Percentiles rank a stretch among this genome's conserved stretches.
phyloP scores from a whole-genome alignment of 176 grass and related monocot genomes.

The Oryza longistaminata region DNA sequence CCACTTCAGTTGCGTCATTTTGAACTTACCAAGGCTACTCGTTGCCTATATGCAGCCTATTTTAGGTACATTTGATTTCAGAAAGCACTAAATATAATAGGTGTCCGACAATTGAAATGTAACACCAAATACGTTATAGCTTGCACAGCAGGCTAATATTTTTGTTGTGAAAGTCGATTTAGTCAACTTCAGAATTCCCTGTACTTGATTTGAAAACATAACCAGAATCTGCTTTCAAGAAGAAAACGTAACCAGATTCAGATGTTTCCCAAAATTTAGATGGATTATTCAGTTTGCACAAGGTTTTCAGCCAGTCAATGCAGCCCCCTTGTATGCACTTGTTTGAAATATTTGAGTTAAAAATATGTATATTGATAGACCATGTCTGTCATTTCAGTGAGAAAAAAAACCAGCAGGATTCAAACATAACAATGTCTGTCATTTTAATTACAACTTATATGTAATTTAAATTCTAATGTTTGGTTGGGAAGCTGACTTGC shows the following conservation, averaged over 20 bases:
- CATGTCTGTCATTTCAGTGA: neutral
- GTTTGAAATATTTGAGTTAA: too few species aligned
- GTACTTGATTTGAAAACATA: neutral
- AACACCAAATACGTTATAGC: neutral
- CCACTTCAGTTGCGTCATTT: neutral
- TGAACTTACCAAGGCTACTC: neutral
- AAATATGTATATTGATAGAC: neutral
- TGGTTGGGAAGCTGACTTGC: neutral
- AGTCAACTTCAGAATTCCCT: neutral
- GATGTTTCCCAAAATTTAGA: neutral
- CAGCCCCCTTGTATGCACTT: neutral
- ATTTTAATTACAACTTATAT: too few species aligned
- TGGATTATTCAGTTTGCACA: neutral
- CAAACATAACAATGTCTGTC: neutral
- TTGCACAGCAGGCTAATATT: neutral
- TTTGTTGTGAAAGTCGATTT: neutral
- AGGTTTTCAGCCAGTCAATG: neutral
- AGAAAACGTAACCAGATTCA: neutral
- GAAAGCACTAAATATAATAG: neutral
- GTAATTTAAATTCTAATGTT: neutral
- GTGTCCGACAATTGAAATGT: neutral
- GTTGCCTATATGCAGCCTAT: neutral
- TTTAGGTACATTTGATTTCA: neutral
- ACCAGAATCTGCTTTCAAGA: too few species aligned
- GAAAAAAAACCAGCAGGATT: too few species aligned